Base-by-base conservation (phyloP, 495 filamentous ascomycete genomes). In the Physcia stellaris region DNA sequence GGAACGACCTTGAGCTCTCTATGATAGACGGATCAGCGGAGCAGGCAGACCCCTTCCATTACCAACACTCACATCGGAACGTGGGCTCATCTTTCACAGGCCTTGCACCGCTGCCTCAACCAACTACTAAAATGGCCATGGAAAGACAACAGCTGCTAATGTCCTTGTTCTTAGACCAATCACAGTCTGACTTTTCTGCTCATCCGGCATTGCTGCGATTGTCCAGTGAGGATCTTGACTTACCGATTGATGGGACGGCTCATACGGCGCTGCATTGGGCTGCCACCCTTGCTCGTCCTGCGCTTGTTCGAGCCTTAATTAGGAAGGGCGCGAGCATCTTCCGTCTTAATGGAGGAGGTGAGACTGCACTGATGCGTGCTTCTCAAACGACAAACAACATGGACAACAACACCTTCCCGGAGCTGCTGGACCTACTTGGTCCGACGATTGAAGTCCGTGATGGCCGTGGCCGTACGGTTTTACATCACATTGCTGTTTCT, bases 191-290 rank as follows among this genome's bases (percentile, higher is more conserved):
- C 48, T 83, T 77, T 45, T 60, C 67, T 3, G 70, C 66, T 19
- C 77, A 82, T 48, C 68, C 75, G 1, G 78, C 76, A 1, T 67
- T 83, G 15, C 59, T 70, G 5, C 75, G 80, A 35, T 62, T 98
- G 37, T 75, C 75, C n/a, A 73, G 80, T 1, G 65, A 80, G 18
- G 86, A 95, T 39, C 71, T 96, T 21, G 90, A 98, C 51, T 72
- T 83, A 21, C 88, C 92, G 6, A 77, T 98, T 39, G 90, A 98
- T 51, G 63, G 74, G 4, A 82, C 81, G 38, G 75, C 77, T 17
- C 86, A 94, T 54, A 94, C 82, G 39, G 83, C 90, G 17, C 65
- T 98, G 22, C 88, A 94, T 51, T 98, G 90, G 90, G 90, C 88
- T n/a, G 86, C 90, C 7, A 93, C 88, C 27, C 68, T 96, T 32